A percentile compares a stretch with the other conserved stretches of the same genome.
phyloP scores from a whole-genome alignment of 2,329 filamentous ascomycete genomes.

The Paracoccidioides lutzii region DNA sequence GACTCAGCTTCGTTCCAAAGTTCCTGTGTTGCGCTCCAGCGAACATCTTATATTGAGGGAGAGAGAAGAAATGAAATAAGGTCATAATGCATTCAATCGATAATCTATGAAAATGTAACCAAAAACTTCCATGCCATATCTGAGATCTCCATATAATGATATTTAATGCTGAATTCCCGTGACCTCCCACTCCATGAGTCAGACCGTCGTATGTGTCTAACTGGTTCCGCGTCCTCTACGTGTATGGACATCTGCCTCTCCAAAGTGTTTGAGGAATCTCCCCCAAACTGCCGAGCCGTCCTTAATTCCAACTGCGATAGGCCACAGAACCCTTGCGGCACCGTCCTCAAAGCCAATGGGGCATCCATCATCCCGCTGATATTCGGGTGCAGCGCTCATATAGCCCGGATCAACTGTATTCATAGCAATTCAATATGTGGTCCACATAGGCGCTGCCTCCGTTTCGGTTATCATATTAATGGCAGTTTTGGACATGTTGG shows the following conservation, averaged over 20 bases:
- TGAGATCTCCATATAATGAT: too few relatives aligned
- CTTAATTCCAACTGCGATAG: conserved; percentile 18
- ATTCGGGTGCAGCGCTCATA: conserved; percentile 27
- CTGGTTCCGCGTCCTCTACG: neutral
- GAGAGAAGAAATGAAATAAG: too few relatives aligned
- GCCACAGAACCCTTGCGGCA: conserved; percentile 26
- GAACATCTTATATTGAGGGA: too few relatives aligned
- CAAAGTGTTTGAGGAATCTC: conserved; percentile 17
- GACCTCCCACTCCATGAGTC: too few relatives aligned
- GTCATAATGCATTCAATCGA: too few relatives aligned
- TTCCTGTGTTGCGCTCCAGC: too few relatives aligned
- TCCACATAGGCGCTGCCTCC: conserved; percentile 22
- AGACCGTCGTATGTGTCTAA: neutral
- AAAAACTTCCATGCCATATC: too few relatives aligned
- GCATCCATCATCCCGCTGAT: conserved; percentile 16
- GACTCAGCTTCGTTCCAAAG: neutral
- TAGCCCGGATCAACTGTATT: conserved; percentile 30
- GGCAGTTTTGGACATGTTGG: conserved; percentile 31
- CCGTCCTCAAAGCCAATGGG: conserved; percentile 30
- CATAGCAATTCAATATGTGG: conserved; percentile 20
- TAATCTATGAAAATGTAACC: too few relatives aligned
- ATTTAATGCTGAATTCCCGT: too few relatives aligned
- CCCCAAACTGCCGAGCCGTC: conserved; percentile 11
- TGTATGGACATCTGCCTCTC: conserved; percentile 4
- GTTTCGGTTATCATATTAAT: conserved; percentile 33